Conservation (phyloP, 1,139 yeast genomes). For the Kodamaea suecica region DNA sequence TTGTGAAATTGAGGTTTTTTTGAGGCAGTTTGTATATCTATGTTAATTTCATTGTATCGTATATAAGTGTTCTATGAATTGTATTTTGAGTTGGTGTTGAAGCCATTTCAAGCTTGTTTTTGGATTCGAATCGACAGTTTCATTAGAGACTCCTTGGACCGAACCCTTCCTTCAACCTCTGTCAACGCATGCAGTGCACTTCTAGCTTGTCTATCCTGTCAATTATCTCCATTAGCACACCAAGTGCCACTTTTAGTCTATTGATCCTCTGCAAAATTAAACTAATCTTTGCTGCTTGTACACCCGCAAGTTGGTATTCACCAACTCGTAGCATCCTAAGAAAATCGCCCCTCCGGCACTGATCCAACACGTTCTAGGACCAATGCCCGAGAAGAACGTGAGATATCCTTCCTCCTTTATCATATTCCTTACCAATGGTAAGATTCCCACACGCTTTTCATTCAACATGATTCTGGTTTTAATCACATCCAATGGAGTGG, state of each 20-base stretch:
- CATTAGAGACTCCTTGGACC: too few relatives aligned
- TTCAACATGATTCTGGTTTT: constrained; percentile 89
- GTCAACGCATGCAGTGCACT: too few relatives aligned
- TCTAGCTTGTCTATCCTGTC: too few relatives aligned
- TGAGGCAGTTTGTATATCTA: too few relatives aligned
- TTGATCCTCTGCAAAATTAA: not conserved
- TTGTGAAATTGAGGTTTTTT: too few relatives aligned
- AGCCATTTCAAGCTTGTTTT: too few relatives aligned
- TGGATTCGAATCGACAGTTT: too few relatives aligned
- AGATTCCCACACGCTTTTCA: constrained; percentile 47
- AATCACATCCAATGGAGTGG: constrained; percentile 91
- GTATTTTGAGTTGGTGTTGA: too few relatives aligned
- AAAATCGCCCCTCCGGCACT: constrained; percentile 98
- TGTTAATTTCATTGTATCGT: too few relatives aligned
- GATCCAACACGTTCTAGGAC: constrained; percentile 96
- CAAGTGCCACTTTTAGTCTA: not conserved
- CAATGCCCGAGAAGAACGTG: constrained; percentile 79
- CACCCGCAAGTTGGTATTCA: constrained; percentile 28
- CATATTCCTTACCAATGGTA: constrained; percentile 45
- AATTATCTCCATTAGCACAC: too few relatives aligned
- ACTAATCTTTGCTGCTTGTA: not conserved
- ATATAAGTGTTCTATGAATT: too few relatives aligned
- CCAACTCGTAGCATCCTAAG: constrained; percentile 87
- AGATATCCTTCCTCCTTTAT: constrained; percentile 60
- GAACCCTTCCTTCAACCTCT: too few relatives aligned